These are phyloP conservation scores for Trichoderma guizhouense DNA, from an alignment of 2,329 filamentous ascomycete species.

Conservation along the genomic window DNA sequence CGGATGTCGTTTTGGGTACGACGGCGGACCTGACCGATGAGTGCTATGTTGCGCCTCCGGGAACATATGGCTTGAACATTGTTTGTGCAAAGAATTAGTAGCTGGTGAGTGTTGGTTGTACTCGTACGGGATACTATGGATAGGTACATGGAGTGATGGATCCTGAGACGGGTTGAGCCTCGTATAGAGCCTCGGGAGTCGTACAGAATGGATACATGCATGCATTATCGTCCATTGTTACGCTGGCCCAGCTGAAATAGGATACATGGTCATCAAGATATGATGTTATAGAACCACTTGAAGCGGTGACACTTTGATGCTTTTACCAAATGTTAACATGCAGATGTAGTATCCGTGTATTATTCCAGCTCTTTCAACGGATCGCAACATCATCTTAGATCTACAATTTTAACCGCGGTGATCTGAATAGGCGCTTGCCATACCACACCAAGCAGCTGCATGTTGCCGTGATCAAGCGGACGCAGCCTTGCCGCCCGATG, in stretches of 20 bases:
- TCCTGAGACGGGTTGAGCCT: neutral
- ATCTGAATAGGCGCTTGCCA: neutral
- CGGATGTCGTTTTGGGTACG: neutral
- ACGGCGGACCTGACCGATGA: neutral
- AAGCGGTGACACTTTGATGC: neutral
- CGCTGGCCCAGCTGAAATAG: neutral
- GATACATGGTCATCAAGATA: neutral
- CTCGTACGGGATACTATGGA: neutral
- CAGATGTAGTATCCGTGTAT: neutral
- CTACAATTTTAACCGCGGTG: neutral
- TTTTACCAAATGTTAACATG: neutral
- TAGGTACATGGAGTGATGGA: neutral
- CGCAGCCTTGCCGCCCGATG: neutral
- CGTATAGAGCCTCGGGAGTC: neutral
- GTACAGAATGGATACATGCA: neutral
- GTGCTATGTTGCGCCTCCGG: neutral
- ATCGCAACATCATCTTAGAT: neutral
- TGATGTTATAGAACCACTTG: neutral
- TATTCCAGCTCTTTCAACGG: neutral
- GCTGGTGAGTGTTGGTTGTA: neutral
- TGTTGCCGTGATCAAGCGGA: neutral
- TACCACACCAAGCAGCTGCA: neutral
- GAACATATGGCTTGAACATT: neutral
- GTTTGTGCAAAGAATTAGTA: neutral
- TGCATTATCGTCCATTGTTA: neutral